Percentiles rank a stretch among this genome's conserved stretches.
Evolutionary conservation across 495 filamentous ascomycete species (phyloP).

Genomic region (Neurospora hispaniola): DNA sequence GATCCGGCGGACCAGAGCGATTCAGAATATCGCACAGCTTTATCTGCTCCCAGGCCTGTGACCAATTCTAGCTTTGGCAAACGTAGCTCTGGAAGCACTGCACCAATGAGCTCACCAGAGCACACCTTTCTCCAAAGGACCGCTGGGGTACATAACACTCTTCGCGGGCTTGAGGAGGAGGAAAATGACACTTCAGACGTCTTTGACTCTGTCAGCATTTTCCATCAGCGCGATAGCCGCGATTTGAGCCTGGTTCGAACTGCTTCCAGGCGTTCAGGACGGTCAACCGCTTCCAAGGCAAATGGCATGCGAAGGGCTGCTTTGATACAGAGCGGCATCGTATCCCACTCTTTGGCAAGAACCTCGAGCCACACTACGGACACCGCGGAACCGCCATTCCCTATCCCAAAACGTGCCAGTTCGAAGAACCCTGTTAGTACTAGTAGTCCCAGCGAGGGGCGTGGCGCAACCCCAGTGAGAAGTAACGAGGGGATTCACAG

Average conservation of each 20-base stretch:
- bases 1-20: conserved; percentile 51
- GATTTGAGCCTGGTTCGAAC: conserved; percentile 21
- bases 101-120: conserved; percentile 21
- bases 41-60: conserved; percentile 48
- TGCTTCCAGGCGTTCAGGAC: conserved; percentile 21
- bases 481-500: conserved; percentile 29
- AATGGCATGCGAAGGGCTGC: conserved; percentile 48
- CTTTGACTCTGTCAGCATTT: conserved; percentile 19
- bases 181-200: conserved; percentile 4
- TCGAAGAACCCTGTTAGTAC: conserved; percentile 63
- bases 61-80: conserved; percentile 23
- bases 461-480: conserved; percentile 58
- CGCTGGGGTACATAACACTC: conserved; percentile 12
- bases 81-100: conserved; percentile 21
- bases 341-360: conserved; percentile 58
- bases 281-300: conserved; percentile 24
- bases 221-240: conserved; percentile 16
- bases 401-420: conserved; percentile 80
- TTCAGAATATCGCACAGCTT: conserved; percentile 51
- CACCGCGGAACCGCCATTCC: conserved; percentile 63
- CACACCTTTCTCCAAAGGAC: conserved; percentile 13
- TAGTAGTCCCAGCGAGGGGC: conserved; percentile 61
- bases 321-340: conserved; percentile 67
- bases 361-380: conserved; percentile 65
- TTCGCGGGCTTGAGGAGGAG: conserved; percentile 15